phyloP scores from a whole-genome alignment of 805 yeast genomes.

The Zygosaccharomyces gambellarensis region DNA sequence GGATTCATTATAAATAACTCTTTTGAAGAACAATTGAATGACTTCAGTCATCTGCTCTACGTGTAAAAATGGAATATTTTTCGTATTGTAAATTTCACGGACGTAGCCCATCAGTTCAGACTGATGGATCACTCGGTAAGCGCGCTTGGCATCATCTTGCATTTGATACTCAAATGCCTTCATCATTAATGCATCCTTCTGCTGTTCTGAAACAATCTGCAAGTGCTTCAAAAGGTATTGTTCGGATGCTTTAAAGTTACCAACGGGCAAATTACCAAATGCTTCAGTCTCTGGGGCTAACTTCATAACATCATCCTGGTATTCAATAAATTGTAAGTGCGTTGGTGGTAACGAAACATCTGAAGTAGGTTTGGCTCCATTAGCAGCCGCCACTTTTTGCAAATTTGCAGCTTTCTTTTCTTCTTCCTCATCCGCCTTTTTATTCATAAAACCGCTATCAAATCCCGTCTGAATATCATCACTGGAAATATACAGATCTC shows the following conservation, averaged over 20 bases:
- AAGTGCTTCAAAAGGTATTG: conserved; percentile 53
- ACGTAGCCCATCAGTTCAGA: conserved; percentile 75
- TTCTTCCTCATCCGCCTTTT: conserved; percentile 34
- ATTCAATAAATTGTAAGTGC: conserved; percentile 27
- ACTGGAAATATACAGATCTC: conserved; percentile 69
- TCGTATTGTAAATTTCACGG: conserved; percentile 38
- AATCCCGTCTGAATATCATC: conserved; percentile 92
- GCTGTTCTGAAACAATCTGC: conserved; percentile 69
- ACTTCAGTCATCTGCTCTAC: conserved; percentile 38
- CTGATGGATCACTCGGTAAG: conserved; percentile 71
- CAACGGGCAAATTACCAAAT: conserved; percentile 54
- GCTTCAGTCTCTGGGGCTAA: conserved; percentile 59
- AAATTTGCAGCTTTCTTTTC: conserved; percentile 9
- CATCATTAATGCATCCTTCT: conserved; percentile 90
- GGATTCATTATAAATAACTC: conserved; percentile 39
- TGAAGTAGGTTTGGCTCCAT: conserved; percentile 22
- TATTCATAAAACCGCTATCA: conserved; percentile 77
- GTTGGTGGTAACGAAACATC: conserved; percentile 26
- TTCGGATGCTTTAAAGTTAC: conserved; percentile 47
- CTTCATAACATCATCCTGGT: conserved; percentile 44
- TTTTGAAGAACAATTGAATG: conserved; percentile 64
- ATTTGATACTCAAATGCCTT: conserved; percentile 82
- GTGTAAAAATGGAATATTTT: conserved; percentile 33
- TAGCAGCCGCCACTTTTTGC: conserved; percentile 16
- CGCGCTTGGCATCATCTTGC: conserved; percentile 47